Evolutionary conservation across 352 stramenopile genomes (phyloP), one percentile per base, ranked within the genome.

Genomic region (Pythium inflatum): DNA sequence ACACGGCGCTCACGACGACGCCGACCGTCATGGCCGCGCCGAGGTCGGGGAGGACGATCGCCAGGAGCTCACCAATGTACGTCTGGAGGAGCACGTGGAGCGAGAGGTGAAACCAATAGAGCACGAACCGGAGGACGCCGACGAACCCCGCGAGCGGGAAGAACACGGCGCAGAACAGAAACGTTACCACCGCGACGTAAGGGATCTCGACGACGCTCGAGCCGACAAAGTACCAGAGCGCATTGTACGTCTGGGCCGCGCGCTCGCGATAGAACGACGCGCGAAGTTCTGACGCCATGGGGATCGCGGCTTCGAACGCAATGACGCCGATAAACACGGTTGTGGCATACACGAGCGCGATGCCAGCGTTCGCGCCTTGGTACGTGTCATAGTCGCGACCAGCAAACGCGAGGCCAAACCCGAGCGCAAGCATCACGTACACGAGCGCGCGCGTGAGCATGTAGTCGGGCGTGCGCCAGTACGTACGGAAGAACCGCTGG

Each of bases 221-320:
- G 12, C 82, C 76, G 8, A 93, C 30, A 40, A 74, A 77, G 59
- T 95, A 88, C 49, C 86, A 79, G 12, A 73, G 56, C 14, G 81
- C 58, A 56, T 82, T 76, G 64, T 98, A 98, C 73, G 94, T 96
- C 51, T 86, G 57, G 9, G 83, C 79, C 20, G 85, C 81, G 34
- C 91, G 87, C 70, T 97, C 90, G 16, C 89, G 73, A 78, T 97
- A 97, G 54, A 93, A 98, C 25, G 90, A 87, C 31, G 90, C 85
- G 27, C 92, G 81, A 64, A 98, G 83, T 41, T 89, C 83, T 66
- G 91, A 83, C 34, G 94, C 88, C 20, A 97, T 66, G 11, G 90
- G 82, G 14, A 98, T 51, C 0, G 89, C 81, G 5, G 75, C 88
- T 43, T 94, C 82, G 51, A 97, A 89, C 18, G 82, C 85, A 7